These are phyloP conservation scores for Arxiozyma bovina DNA, from an alignment of 1,139 yeast species.

Conservation along the genomic window DNA sequence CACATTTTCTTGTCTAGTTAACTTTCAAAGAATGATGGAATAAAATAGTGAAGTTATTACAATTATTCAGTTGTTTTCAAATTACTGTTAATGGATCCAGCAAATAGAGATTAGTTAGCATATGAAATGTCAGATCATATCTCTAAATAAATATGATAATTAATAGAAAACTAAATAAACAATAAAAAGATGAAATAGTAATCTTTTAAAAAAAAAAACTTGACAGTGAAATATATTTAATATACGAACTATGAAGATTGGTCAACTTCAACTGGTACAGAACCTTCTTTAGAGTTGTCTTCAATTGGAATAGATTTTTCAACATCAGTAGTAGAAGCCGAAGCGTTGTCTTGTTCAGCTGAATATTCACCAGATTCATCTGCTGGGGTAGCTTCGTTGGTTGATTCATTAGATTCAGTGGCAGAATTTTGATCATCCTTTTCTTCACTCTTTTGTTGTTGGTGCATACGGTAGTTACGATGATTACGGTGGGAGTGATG, in stretches of 20 bases:
- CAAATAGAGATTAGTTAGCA: not conserved
- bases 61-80: not conserved
- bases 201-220: not conserved
- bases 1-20: not conserved
- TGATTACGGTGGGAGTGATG: constrained; percentile 2
- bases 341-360: not conserved
- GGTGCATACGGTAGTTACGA: constrained; percentile 3
- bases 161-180: not conserved
- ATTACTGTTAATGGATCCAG: too few relatives aligned
- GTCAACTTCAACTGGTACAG: constrained; percentile 2
- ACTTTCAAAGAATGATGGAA: not conserved
- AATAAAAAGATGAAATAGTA: not conserved
- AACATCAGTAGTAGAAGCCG: not conserved
- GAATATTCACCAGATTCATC: not conserved
- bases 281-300: constrained; percentile 1
- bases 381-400: not conserved
- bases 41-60: not conserved
- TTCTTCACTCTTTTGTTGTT: constrained; percentile 1
- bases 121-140: not conserved
- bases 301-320: constrained; percentile 1
- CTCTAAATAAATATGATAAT: not conserved
- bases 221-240: not conserved
- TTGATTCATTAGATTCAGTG: not conserved
- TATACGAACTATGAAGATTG: constrained; percentile 1
- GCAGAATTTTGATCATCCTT: not conserved